These are phyloP conservation scores for Ampelocalamus luodianensis DNA, from an alignment of 176 grass and related monocot species.

Conservation along the genomic window DNA sequence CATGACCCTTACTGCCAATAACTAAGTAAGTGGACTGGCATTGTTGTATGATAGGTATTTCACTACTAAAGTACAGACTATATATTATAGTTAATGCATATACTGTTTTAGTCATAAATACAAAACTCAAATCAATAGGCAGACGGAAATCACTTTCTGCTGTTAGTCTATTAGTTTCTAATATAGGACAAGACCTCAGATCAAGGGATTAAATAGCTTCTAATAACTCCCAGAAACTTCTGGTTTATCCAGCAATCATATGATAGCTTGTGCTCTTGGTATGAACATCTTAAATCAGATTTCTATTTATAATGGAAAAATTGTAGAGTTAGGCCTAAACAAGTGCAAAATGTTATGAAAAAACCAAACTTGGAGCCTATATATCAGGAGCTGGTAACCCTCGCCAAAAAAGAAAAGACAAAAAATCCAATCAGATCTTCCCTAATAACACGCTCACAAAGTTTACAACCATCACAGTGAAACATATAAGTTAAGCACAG, in stretches of 20 bases:
- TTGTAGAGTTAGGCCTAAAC: background rate
- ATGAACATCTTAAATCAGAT: constrained; percentile 7
- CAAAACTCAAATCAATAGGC: background rate
- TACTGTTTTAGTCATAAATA: constrained; percentile 1
- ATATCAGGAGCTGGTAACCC: background rate
- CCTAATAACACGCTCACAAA: constrained; percentile 2
- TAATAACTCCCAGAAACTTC: background rate
- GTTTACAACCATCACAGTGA: background rate
- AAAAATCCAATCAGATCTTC: background rate
- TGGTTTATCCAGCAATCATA: constrained; percentile 1
- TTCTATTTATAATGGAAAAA: background rate
- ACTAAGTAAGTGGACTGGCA: background rate
- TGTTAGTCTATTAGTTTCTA: constrained; percentile 11
- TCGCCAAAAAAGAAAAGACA: background rate
- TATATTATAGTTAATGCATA: constrained; percentile 1
- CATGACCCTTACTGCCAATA: background rate
- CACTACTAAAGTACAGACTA: background rate
- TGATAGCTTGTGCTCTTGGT: background rate
- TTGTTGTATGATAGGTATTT: background rate
- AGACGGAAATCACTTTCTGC: background rate
- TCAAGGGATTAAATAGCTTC: background rate
- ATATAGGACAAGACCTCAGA: background rate
- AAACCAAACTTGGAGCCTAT: background rate
- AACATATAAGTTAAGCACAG: constrained; percentile 9
- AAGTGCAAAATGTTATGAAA: background rate